A percentile compares a stretch with the other conserved stretches of the same genome.
Conservation (phyloP, 352 stramenopile genomes). For the Elongisporangium prolatum region DNA sequence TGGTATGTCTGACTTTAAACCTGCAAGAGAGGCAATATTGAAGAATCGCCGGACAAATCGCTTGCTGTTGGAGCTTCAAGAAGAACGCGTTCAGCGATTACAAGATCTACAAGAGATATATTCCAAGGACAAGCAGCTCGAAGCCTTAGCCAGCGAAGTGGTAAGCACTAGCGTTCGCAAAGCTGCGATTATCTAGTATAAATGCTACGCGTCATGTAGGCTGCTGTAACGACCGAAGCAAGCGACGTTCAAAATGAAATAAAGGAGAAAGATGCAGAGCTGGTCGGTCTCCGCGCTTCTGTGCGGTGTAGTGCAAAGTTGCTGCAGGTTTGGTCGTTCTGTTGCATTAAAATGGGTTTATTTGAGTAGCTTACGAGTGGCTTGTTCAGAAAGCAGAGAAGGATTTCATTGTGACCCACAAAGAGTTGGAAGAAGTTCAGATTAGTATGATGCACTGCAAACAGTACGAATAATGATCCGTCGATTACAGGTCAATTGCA, state of each 20-base stretch:
- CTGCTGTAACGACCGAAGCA: conserved; percentile 32
- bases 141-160: conserved; percentile 51
- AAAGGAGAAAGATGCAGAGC: conserved; percentile 63
- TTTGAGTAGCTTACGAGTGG: background rate
- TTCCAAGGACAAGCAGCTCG: conserved; percentile 69
- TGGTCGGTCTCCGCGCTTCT: conserved; percentile 56
- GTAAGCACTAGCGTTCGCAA: no score
- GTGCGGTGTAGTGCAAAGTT: conserved; percentile 65
- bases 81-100: conserved; percentile 73
- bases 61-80: conserved; percentile 60
- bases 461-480: conserved; percentile 19
- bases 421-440: conserved; percentile 60
- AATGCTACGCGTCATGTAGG: conserved; percentile 13
- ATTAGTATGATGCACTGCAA: conserved; percentile 68
- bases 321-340: conserved; percentile 34
- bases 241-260: conserved; percentile 52
- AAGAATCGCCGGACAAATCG: conserved; percentile 68
- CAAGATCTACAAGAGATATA: conserved; percentile 82
- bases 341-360: background rate
- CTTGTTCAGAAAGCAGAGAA: conserved; percentile 57
- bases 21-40: conserved; percentile 55
- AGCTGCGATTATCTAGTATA: background rate
- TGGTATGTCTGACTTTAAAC: background rate
- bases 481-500: background rate
- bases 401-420: conserved; percentile 62